These are phyloP conservation scores for Gypsophila paniculata DNA, from an alignment of 179 eudicot species.

Conservation along the genomic window DNA sequence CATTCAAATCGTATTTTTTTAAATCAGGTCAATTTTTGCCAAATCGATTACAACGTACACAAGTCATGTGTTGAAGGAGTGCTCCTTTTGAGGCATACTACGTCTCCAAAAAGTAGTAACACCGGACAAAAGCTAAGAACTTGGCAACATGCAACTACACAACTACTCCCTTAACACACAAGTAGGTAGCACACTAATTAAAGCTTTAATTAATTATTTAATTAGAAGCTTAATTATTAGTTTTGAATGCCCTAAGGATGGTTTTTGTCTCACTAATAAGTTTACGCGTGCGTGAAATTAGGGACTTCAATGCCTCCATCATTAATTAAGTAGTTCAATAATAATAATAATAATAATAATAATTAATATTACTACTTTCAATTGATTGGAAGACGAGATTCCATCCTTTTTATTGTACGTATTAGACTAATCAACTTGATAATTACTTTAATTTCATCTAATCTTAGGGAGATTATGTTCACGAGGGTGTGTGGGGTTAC, in stretches of 20 bases:
- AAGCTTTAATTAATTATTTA: background rate
- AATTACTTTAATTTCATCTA: background rate
- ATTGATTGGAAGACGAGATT: constrained; percentile 10
- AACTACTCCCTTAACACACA: background rate
- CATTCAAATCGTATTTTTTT: no score
- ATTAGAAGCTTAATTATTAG: background rate
- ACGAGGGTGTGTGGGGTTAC: constrained; percentile 11
- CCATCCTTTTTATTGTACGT: constrained; percentile 6
- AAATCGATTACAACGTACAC: background rate
- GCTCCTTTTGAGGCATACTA: background rate
- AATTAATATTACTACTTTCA: background rate
- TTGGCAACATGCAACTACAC: constrained; percentile 13
- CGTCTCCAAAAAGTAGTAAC: constrained; percentile 4
- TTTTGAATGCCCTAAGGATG: constrained; percentile 9
- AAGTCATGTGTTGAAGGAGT: background rate
- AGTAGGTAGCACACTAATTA: constrained; percentile 17
- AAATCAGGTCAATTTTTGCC: no score
- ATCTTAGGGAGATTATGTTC: constrained; percentile 5
- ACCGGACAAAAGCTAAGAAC: constrained; percentile 18
- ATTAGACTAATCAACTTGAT: background rate
- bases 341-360: no score
- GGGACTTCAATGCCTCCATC: constrained; percentile 24
- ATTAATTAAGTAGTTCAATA: background rate
- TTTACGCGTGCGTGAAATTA: constrained; percentile 36
- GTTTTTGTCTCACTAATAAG: constrained; percentile 14